Evolutionary conservation across 2,329 filamentous ascomycete genomes (phyloP).

Genomic region (Botryotinia calthae): DNA sequence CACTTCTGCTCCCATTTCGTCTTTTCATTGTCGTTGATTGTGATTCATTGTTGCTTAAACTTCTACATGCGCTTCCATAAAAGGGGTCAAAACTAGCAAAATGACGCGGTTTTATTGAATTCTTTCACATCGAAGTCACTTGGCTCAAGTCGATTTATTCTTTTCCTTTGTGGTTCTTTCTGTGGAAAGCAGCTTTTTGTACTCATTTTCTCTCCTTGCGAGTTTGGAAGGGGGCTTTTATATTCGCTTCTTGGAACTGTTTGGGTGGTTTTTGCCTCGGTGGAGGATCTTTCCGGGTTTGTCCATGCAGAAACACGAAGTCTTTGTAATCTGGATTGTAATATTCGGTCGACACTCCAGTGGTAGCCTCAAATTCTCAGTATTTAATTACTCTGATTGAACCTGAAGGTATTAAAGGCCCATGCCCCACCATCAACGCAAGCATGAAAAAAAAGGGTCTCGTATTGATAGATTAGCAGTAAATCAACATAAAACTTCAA

Average conservation of each 20-base stretch:
- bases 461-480: too few species aligned
- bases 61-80: too few species aligned
- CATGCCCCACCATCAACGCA: accelerated
- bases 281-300: neutral
- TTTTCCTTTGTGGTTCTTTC: neutral
- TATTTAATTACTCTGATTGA: too few species aligned
- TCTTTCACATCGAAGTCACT: accelerated
- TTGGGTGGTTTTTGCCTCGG: accelerated
- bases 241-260: neutral
- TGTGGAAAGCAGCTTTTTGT: neutral
- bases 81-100: too few species aligned
- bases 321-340: too few species aligned
- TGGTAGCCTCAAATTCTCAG: too few species aligned
- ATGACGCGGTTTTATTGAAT: accelerated
- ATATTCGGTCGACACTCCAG: too few species aligned
- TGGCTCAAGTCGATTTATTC: neutral
- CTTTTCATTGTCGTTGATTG: neutral
- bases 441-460: too few species aligned
- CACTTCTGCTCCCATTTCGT: neutral
- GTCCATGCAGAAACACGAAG: neutral
- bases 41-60: neutral
- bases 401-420: too few species aligned
- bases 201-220: neutral
- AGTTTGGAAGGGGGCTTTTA: neutral
- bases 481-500: too few species aligned